Evolutionary conservation across 2,329 filamentous ascomycete species (phyloP), one percentile per base, ranked within the genome.

Genomic region (Xenosphaeropsis pyriputrescens): DNA sequence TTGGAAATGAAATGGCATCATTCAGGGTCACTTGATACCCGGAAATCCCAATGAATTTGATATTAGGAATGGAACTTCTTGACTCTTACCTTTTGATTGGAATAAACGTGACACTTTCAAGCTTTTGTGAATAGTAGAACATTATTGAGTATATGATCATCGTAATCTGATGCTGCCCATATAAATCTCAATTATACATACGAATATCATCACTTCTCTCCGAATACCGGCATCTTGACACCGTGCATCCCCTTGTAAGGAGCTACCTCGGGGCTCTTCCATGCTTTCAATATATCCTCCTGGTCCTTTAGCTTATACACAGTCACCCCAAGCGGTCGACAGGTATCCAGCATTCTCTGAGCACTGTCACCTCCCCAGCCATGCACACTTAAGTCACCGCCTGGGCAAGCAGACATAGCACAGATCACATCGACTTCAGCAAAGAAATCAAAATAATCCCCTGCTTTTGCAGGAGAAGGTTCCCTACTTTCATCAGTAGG

Each of bases 331-430:
- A 91, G 67, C 1, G 82, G 81, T 6, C 83, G 70, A 57, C 80
- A 85, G 43, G 75, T 80, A 41, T 72, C 72, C 47, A 70, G 56
- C 70, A 84, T 85, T 38, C 75, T 76, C 50, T 75, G 69, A 45
- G 74, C 72, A 56, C 72, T 78, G 34, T 69, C 70, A 32, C 68
- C 72, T 11, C 79, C 77, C 65, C 85, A 91, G 0, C 81, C 83
- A 82, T 83, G 89, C n/a, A 73, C 65, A 1, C 79, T 85, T 35
- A 91, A 59, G 53, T 91, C 85, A 0, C 85, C 85, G 2, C 84
- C 84, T 0, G 84, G 84, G 51, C 84, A 91, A 0, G 84, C 82
- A 18, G 63, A 68, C 48, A 77, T 53, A 16, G 74, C 72, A 56
- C 71, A 71, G 8, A 46, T 37, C 59, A 89, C 57, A 53, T 88